These are phyloP conservation scores for Ceratobasidium sp. DNA, from an alignment of 1,284 basidiomycete species.

Conservation along the genomic window DNA sequence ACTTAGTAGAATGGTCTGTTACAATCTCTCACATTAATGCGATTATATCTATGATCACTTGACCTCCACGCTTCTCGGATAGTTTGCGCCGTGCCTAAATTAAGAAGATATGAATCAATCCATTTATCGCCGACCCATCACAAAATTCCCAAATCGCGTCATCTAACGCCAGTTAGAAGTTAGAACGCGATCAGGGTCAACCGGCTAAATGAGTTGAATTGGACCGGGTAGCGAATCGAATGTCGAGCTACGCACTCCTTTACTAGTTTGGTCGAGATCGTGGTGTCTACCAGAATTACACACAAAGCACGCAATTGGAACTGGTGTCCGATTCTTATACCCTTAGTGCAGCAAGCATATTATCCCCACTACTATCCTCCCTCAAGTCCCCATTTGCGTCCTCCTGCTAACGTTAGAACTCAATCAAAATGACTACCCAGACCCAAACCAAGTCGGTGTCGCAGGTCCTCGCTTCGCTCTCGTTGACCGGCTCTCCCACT, in stretches of 20 bases:
- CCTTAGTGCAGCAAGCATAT: not conserved
- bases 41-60: constrained; percentile 12
- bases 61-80: not conserved
- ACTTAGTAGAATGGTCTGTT: constrained; percentile 5
- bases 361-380: not conserved
- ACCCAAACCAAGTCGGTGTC: constrained; percentile 22
- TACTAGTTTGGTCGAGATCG: not conserved
- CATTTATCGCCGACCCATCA: not conserved
- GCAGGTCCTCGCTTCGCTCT: constrained; percentile 31
- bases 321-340: not conserved
- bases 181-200: constrained; percentile 1
- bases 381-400: not conserved
- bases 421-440: constrained; percentile 8
- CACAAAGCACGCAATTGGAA: constrained; percentile 11
- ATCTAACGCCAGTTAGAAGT: constrained; percentile 4
- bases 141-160: constrained; percentile 4
- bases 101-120: not conserved
- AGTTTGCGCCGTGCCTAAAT: not conserved
- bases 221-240: not conserved
- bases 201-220: constrained; percentile 7
- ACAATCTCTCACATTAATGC: constrained; percentile 4
- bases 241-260: not conserved
- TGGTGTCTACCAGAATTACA: not conserved
- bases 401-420: not conserved
- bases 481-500: constrained; percentile 23